Conservation (phyloP, 1,139 yeast genomes). For the Nakaseomyces delphensis region DNA sequence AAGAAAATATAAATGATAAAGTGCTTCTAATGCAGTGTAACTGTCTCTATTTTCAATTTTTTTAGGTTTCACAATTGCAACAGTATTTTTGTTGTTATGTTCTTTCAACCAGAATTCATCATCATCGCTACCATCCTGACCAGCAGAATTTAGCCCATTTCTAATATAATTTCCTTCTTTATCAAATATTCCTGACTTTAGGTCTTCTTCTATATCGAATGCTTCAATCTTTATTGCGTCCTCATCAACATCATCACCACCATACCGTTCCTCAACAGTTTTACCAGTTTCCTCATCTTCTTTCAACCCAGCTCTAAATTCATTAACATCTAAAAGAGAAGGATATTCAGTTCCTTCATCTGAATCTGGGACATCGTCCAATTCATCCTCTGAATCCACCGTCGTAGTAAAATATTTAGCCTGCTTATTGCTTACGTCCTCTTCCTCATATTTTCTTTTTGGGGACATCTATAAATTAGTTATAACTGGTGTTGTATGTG, state of each 20-base stretch:
- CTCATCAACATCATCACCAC: neutral
- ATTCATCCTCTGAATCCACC: constrained; percentile 4
- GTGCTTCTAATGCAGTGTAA: constrained; percentile 8
- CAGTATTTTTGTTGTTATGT: constrained; percentile 9
- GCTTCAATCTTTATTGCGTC: constrained; percentile 13
- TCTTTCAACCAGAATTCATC: constrained; percentile 24
- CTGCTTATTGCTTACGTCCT: neutral
- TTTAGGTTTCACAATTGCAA: neutral
- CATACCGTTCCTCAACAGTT: constrained; percentile 6
- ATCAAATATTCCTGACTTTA: constrained; percentile 21
- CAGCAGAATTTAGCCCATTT: neutral
- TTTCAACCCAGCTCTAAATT: neutral
- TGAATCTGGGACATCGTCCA: constrained; percentile 7
- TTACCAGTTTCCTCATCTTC: neutral
- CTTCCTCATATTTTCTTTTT: neutral
- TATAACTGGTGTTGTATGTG: too few relatives aligned
- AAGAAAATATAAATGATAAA: constrained; percentile 15
- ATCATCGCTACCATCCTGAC: constrained; percentile 11
- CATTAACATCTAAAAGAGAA: neutral
- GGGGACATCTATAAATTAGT: neutral
- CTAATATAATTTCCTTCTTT: constrained; percentile 21
- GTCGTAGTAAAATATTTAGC: neutral
- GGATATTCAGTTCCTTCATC: constrained; percentile 5
- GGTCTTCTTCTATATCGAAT: constrained; percentile 21
- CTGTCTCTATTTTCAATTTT: constrained; percentile 1